These are phyloP conservation scores for Aspergillus chevalieri DNA, from an alignment of 2,329 filamentous ascomycete genomes.

Conservation along the genomic window DNA sequence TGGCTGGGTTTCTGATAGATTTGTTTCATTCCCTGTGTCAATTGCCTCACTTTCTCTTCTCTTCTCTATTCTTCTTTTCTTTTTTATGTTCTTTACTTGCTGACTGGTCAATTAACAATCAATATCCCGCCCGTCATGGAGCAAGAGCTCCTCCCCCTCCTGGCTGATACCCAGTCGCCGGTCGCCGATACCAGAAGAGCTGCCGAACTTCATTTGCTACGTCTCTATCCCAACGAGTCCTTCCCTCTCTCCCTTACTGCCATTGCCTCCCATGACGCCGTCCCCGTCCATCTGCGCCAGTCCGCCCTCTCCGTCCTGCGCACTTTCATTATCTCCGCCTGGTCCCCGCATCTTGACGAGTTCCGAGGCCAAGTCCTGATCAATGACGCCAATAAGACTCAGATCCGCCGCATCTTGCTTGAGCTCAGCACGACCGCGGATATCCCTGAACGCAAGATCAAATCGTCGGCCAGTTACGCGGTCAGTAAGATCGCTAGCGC, in stretches of 20 bases:
- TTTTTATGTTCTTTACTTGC: no score
- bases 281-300: constrained; percentile 72
- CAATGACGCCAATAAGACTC: constrained; percentile 64
- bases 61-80: constrained; percentile 5
- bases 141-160: constrained; percentile 81
- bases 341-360: constrained; percentile 70
- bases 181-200: constrained; percentile 72
- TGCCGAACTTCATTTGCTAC: constrained; percentile 76
- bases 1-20: background rate
- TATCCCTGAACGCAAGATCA: constrained; percentile 73
- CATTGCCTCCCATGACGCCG: constrained; percentile 69
- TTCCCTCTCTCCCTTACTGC: constrained; percentile 76
- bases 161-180: constrained; percentile 76
- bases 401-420: constrained; percentile 67
- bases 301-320: constrained; percentile 73
- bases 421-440: constrained; percentile 68
- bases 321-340: constrained; percentile 76
- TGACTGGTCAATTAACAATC: background rate
- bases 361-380: constrained; percentile 63
- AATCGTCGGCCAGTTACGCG: constrained; percentile 77
- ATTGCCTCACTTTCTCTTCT: constrained; percentile 3
- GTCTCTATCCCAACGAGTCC: constrained; percentile 59
- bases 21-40: background rate
- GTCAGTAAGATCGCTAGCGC: constrained; percentile 90
- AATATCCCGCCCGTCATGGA: constrained; percentile 57